phyloP scores from a whole-genome alignment of 768 basidiomycete species.

The Termitomyces sp. region DNA sequence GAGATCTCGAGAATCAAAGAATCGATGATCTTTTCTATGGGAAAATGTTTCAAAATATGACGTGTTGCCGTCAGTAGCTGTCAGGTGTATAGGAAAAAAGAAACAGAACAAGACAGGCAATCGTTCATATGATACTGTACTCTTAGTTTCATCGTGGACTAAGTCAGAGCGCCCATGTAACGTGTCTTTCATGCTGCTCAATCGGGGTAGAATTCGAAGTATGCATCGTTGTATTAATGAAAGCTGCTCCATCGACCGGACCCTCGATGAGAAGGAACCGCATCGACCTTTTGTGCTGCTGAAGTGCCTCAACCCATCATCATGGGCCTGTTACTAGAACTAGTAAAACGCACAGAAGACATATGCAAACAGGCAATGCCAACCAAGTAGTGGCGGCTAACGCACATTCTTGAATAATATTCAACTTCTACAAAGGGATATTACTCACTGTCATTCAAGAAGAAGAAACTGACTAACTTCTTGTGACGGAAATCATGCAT shows the following conservation, averaged over 20 bases:
- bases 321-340: not conserved
- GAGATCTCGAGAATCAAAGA: not conserved
- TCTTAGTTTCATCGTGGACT: not conserved
- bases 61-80: not conserved
- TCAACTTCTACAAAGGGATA: not conserved
- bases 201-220: not conserved
- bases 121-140: not conserved
- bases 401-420: not conserved
- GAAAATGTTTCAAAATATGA: not conserved
- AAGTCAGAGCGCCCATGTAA: not conserved
- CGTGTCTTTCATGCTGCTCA: not conserved
- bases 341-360: not conserved
- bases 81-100: not conserved
- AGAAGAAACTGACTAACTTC: not conserved
- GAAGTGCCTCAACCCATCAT: not conserved
- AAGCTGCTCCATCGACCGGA: not conserved
- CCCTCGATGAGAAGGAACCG: not conserved
- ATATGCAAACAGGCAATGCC: not conserved
- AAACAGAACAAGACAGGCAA: not conserved
- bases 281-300: not conserved
- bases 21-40: not conserved
- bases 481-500: not conserved
- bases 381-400: not conserved
- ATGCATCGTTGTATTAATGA: not conserved
- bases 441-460: conserved; percentile 1